phyloP scores from a whole-genome alignment of 169 alveolate species.

The Plasmodium vinckei region DNA sequence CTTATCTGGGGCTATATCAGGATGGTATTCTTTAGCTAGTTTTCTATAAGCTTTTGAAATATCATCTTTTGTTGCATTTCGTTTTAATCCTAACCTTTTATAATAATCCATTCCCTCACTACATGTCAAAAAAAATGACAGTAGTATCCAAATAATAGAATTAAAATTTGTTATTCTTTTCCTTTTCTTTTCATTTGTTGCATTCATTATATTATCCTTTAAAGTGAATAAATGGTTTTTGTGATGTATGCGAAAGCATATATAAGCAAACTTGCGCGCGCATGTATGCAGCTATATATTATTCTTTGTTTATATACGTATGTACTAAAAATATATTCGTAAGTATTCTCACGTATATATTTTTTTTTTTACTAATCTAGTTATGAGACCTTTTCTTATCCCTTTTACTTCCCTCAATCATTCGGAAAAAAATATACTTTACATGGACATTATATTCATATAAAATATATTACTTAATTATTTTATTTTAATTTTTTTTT shows the following conservation, averaged over 20 bases:
- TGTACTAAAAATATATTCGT: too few species aligned
- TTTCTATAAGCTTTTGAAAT: slow-evolving; percentile 95
- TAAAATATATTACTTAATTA: too few species aligned
- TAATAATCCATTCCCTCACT: slow-evolving; percentile 86
- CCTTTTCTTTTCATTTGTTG: slow-evolving; percentile 30
- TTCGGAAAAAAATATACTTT: too few species aligned
- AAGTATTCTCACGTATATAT: too few species aligned
- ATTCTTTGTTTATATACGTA: background rate
- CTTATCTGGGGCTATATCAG: slow-evolving; percentile 92
- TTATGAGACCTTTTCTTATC: too few species aligned
- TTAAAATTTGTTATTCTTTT: slow-evolving; percentile 35
- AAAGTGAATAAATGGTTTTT: background rate
- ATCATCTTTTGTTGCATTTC: slow-evolving; percentile 90
- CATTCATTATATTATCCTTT: slow-evolving; percentile 16
- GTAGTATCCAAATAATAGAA: slow-evolving; percentile 26
- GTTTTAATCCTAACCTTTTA: slow-evolving; percentile 88
- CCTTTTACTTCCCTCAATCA: too few species aligned
- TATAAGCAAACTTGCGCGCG: background rate
- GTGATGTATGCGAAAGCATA: background rate
- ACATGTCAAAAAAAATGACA: slow-evolving; percentile 53
- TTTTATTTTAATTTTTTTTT: too few species aligned
- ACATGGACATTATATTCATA: too few species aligned
- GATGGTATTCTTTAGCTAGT: slow-evolving; percentile 93
- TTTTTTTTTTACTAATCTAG: too few species aligned
- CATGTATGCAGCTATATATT: background rate